Base-by-base conservation (phyloP, 768 basidiomycete species). In the Pluteus cervinus region DNA sequence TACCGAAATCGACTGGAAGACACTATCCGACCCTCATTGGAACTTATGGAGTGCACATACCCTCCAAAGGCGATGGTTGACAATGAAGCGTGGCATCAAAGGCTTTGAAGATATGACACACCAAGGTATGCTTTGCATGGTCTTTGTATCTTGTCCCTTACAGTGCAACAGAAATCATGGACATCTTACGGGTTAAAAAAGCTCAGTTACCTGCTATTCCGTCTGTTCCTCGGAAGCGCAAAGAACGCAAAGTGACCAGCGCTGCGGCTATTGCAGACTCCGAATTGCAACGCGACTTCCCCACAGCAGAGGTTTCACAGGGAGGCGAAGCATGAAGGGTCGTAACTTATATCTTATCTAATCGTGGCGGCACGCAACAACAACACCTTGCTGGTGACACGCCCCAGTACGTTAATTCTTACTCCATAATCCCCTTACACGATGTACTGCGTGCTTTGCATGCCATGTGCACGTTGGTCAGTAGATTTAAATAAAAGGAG, bases 1-100 rank as follows among this genome's bases (percentile, higher is more conserved):
- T 48, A 81, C 76, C 20, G 88, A 90, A 51, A 82, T 91, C 31
- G 81, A 86, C 48, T 91, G 87, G 88, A 86, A 86, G 51, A 69
- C 70, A 12, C 63, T 90, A 8, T 63, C 75, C 1, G 87, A 91
- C 53, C 52, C 74, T 11, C 68, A 80, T 41, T 89, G 86, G 86
- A 86, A 89, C 48, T 53, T 86, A 7, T 89, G 84, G 84, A 89
- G 86, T 54, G 76, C 84, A 0, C 87, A 90, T 50, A 67, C 73
- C 10, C 62, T 90, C 24, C 86, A 88, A 47, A 72, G 85, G 25
- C 79, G 85, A 33, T 90, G 86, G 86, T 53, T 79, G 32, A 81
- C 81, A 1, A 76, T 89, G 78, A 89, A 89, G 51, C 68, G 72
- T 40, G 63, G 81, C 37, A 71, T 89, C 41, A 84, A 82, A 53